Evolutionary conservation across 192 early-diverging fungal genomes (phyloP), one percentile per base, ranked within the genome.

Genomic region (Mortierella antarctica): DNA sequence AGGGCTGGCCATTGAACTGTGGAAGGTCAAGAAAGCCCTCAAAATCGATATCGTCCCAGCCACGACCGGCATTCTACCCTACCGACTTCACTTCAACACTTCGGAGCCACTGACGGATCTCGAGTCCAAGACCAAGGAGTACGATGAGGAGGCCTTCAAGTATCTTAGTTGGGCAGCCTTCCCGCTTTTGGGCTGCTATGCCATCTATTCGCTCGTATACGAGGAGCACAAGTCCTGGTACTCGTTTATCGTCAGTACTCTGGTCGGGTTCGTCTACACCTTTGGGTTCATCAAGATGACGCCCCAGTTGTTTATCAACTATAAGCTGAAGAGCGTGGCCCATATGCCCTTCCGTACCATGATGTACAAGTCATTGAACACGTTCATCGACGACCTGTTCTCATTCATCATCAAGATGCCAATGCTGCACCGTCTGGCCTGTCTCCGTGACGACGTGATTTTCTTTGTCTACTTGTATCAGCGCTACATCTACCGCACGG

Each of bases 351-450:
- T 94, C 93, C 92, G 91, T 61, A 95, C 96, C 9, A 89, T 97
- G 71, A 95, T 95, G 91, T 97, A 97, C 87, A 97, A 97, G 82
- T 89, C 88, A 0, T 72, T 91, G 44, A 88, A 88, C 51, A 89
- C 91, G 11, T 88, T 91, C 57, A 86, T 90, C 69, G 95, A 97
- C 81, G 96, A 97, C 70, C 72, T 97, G 70, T 97, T 97, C 87
- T 94, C 94, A 13, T 97, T 96, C 82, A 90, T 94, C 21, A 96
- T 97, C 85, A 95, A 95, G 82, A 97, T 97, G 95, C 95, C 95
- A n/a, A 92, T 87, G 70, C 71, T 95, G 39, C 95, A 97, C 82
- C 84, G 94, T 20, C 65, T 96, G 51, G 96, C 95, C 11, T 93
- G 91, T 83, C 83, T 97, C 14, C 87, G 95, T 44, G 96, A 97